Base-by-base conservation (phyloP, 2,329 filamentous ascomycete genomes). In the Nemania sp. region DNA sequence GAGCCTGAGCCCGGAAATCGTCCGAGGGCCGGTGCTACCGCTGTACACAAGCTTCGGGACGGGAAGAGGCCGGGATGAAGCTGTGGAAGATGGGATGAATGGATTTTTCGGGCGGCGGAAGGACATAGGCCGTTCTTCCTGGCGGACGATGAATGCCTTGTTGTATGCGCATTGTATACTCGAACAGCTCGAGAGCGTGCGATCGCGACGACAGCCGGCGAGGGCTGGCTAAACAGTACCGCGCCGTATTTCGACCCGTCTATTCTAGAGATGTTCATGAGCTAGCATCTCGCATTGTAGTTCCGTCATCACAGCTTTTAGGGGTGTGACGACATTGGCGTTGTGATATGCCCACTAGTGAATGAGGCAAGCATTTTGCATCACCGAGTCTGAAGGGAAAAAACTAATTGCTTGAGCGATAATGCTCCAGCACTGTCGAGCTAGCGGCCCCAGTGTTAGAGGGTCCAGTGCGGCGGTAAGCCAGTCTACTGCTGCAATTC, bases 211-310 rank as follows among this genome's bases (percentile, higher is more conserved):
- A 50, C 66, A 61, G 57, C 63, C 62, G 62, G 66, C 62, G 72
- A 71, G 59, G 73, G 72, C 69, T 74, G 74, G 71, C 71, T 73
- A 64, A 75, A 73, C 67, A 80, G 72, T 70, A 81, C 76, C 69
- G 79, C 77, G 75, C 77, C 75, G 74, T 77, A 81, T 75, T 80
- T 77, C 75, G 79, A 80, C 75, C 80, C 74, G 72, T 83, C 79
- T 72, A 83, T 77, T 79, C 74, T 78, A 66, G 77, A 73, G 73
- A 78, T 73, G 80, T 78, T 83, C 81, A 84, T 84, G 79, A 75
- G 80, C 72, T 76, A 73, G 48, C 26, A 49, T 74, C 77, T 75
- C 70, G 72, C 68, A 70, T 70, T 58, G 57, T 69, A 60, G 61
- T 66, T 62, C 54, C 57, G 61, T 66, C 66, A 69, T 66, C 64